Evolutionary conservation across 2,329 filamentous ascomycete genomes (phyloP).

Genomic region (Curvularia sp.): DNA sequence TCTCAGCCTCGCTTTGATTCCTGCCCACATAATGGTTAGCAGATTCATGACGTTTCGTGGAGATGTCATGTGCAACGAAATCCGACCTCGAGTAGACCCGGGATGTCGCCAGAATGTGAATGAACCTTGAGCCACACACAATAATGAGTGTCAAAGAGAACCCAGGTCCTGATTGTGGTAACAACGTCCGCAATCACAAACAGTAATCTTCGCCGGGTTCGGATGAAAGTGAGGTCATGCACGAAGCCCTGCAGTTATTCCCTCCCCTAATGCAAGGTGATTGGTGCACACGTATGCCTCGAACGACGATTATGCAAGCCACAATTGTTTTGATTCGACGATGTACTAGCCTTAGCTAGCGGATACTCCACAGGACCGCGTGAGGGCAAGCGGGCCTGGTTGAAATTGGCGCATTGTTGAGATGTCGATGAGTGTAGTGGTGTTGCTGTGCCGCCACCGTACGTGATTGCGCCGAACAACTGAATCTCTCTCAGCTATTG

Average conservation of each 20-base stretch:
- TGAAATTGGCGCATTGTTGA: conserved; percentile 11
- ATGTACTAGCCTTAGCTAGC: neutral
- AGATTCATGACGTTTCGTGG: neutral
- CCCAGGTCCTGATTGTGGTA: neutral
- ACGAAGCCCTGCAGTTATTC: neutral
- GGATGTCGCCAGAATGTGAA: neutral
- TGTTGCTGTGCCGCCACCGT: conserved; percentile 3
- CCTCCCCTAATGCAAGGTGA: neutral
- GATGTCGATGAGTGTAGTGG: conserved; percentile 4
- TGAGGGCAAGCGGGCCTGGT: neutral
- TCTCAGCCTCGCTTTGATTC: neutral
- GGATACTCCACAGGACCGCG: neutral
- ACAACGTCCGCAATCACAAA: neutral
- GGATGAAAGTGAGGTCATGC: neutral
- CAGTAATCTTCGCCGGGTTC: conserved; percentile 1
- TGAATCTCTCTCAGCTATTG: conserved; percentile 7
- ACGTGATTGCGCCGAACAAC: conserved; percentile 8
- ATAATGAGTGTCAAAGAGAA: neutral
- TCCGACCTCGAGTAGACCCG: neutral
- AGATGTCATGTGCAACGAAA: neutral
- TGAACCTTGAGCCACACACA: neutral
- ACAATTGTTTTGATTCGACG: neutral
- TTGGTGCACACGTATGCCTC: neutral
- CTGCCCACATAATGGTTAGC: conserved; percentile 3
- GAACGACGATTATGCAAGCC: neutral